phyloP scores from a whole-genome alignment of 2,329 filamentous ascomycete genomes.

The Aspergillus arachidicola region DNA sequence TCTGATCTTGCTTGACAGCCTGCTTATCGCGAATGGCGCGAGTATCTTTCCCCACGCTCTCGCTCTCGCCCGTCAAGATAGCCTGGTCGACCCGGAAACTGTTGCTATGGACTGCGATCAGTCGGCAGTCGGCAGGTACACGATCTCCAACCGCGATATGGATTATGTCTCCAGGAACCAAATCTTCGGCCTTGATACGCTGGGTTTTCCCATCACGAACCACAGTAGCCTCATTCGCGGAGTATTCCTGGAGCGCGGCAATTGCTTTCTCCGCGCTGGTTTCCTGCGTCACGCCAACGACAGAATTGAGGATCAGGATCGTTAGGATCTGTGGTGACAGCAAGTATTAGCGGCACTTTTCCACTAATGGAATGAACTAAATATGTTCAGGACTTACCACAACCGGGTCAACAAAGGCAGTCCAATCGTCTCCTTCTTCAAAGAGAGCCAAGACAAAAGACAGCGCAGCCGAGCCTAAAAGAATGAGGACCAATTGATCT shows the following conservation, averaged over 20 bases:
- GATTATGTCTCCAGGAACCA: constrained; percentile 92
- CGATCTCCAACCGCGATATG: constrained; percentile 87
- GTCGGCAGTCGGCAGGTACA: constrained; percentile 90
- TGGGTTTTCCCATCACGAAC: constrained; percentile 79
- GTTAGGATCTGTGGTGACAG: constrained; percentile 73
- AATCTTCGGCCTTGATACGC: constrained; percentile 90
- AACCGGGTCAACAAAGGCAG: constrained; percentile 91
- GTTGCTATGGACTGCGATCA: constrained; percentile 92
- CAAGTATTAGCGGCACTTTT: constrained; percentile 20
- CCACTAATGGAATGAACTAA: neutral
- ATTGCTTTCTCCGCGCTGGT: constrained; percentile 98
- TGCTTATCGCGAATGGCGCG: constrained; percentile 70
- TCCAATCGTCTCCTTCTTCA: constrained; percentile 91
- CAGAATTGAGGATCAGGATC: constrained; percentile 92
- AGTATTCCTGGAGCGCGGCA: constrained; percentile 97
- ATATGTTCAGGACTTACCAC: constrained; percentile 65
- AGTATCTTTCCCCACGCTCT: constrained; percentile 88
- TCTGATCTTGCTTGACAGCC: constrained; percentile 95
- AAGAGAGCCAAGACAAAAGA: constrained; percentile 93
- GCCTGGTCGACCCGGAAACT: constrained; percentile 96
- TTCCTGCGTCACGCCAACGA: constrained; percentile 97
- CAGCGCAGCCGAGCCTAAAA: constrained; percentile 87
- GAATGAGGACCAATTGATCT: constrained; percentile 94
- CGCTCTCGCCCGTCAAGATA: constrained; percentile 94
- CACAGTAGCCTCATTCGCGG: constrained; percentile 95